phyloP scores from a whole-genome alignment of 176 grass and related monocot genomes.

The Juncus inflexus region DNA sequence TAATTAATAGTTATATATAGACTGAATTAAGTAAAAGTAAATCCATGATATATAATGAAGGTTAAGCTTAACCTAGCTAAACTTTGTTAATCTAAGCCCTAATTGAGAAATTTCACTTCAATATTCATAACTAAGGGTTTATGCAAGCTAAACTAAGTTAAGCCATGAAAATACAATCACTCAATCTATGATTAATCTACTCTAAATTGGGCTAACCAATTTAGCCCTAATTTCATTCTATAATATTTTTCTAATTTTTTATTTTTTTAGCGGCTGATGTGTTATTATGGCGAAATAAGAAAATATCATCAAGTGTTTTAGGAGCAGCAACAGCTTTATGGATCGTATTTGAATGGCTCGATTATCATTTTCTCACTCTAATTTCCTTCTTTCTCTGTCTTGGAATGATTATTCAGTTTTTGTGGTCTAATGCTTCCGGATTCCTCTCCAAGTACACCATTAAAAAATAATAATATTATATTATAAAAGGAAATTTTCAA shows the following conservation, averaged over 20 bases:
- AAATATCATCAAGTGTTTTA: constrained; percentile 79
- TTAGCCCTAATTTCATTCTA: neutral
- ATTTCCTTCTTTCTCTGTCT: constrained; percentile 42
- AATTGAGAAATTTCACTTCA: neutral
- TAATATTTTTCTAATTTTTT: neutral
- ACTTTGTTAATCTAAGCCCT: neutral
- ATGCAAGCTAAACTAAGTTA: neutral
- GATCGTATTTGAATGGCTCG: constrained; percentile 86
- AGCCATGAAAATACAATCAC: neutral
- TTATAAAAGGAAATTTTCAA: too few relatives aligned
- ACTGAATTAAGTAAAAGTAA: too few relatives aligned
- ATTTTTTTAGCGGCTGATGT: constrained; percentile 64
- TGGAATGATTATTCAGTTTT: constrained; percentile 74
- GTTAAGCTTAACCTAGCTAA: neutral
- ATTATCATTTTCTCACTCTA: constrained; percentile 71
- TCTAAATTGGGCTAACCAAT: neutral
- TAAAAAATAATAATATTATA: too few relatives aligned
- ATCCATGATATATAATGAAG: too few relatives aligned
- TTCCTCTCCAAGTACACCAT: constrained; percentile 40
- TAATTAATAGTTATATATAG: too few relatives aligned
- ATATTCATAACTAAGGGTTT: neutral
- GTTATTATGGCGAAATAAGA: constrained; percentile 88
- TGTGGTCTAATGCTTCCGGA: constrained; percentile 43
- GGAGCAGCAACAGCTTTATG: constrained; percentile 58
- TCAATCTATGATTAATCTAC: too few relatives aligned